A percentile compares a stretch with the other conserved stretches of the same genome.
Conservation (phyloP, 2,329 filamentous ascomycete species). For the Calonectria hawksworthii region DNA sequence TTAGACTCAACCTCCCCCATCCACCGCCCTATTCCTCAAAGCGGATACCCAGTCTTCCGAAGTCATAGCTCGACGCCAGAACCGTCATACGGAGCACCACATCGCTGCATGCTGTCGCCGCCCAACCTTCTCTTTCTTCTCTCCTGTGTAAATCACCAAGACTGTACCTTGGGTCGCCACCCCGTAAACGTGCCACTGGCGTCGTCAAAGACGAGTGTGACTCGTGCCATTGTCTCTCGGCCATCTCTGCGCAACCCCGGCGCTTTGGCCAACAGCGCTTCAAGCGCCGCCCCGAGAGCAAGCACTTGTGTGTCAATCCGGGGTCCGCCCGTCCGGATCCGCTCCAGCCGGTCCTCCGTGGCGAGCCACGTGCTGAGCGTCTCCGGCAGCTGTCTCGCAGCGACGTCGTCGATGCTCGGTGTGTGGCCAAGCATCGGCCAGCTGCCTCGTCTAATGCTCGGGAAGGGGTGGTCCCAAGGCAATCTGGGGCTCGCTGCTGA, state of each 20-base stretch:
- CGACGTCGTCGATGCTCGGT: not conserved
- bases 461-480: not conserved
- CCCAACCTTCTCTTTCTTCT: not conserved
- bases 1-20: not conserved
- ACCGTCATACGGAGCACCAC: not conserved
- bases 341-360: constrained; percentile 23
- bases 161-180: constrained; percentile 26
- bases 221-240: constrained; percentile 1
- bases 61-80: not conserved
- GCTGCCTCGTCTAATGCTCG: constrained; percentile 9
- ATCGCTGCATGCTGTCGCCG: not conserved
- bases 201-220: constrained; percentile 22
- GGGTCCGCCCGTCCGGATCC: constrained; percentile 23
- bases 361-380: constrained; percentile 12
- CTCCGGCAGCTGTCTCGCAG: not conserved
- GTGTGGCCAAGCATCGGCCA: constrained; percentile 21
- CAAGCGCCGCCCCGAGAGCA: constrained; percentile 12
- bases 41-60: not conserved
- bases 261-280: constrained; percentile 9
- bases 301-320: constrained; percentile 19
- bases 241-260: constrained; percentile 1
- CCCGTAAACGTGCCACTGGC: constrained; percentile 16
- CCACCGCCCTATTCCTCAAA: not conserved
- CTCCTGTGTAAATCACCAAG: constrained; percentile 9
- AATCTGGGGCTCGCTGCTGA: not conserved